Evolutionary conservation across 371 early-diverging fungal species (phyloP), one percentile per base, ranked within the genome.

Genomic region (Fennellomyces sp.): DNA sequence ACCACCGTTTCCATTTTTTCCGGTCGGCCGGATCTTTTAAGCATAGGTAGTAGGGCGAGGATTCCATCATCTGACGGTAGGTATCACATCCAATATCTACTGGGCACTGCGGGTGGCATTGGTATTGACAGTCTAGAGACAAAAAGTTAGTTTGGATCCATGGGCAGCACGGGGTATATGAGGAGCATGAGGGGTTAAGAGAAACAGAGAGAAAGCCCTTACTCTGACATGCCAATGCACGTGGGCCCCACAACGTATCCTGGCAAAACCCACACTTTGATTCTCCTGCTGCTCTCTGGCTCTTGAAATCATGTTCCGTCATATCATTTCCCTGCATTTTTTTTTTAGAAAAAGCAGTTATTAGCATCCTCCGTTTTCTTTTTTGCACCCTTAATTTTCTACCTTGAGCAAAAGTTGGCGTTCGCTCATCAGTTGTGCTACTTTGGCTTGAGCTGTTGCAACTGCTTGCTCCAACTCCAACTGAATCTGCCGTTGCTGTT

Each of bases 61-160:
- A 39, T 27, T 39, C 39, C 55, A 54, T 54, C n/a, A 54, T 25
- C 10, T 26, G 55, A 2, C 27, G 21, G 27, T 54, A 54, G 6
- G 36, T 41, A 8, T 54, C 33, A 35, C 55, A 54, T 23, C 21
- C 10, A 23, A 54, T 39, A 27, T 35, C 55, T 1, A 38, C 55
- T 15, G 35, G 39, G 27, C 55, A 54, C 13, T 36, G 39, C 12
- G 35, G 15, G 27, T 54, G 55, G 28, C 55, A 54, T 54, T 38
- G 39, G 39, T 54, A 54, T 17, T 54, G 55, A 39, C 55, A 54
- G 5, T 54, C 52, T 52, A 50, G n/a, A n/a, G n/a, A n/a, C n/a
- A n/a, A n/a, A n/a, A n/a, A n/a, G n/a, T n/a, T n/a, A n/a, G n/a
- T n/a, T n/a, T n/a, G n/a, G n/a, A n/a, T n/a, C n/a, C n/a, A n/a